These are phyloP conservation scores for Penicillium griseofulvum DNA, from an alignment of 2,329 filamentous ascomycete genomes.

Conservation along the genomic window DNA sequence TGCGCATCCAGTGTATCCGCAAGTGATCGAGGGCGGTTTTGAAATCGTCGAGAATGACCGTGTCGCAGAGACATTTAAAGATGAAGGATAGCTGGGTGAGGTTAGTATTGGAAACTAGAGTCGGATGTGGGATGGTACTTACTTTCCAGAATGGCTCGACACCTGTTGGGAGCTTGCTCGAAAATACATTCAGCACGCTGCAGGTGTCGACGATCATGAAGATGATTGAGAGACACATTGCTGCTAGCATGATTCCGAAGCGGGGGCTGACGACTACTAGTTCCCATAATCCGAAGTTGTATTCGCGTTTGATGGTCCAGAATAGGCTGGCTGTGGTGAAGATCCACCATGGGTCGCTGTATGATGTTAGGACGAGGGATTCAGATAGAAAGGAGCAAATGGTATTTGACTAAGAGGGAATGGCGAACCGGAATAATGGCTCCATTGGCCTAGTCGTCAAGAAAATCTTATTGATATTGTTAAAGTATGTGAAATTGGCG, in stretches of 20 bases:
- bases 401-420: background rate
- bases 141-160: conserved; percentile 65
- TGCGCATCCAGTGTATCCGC: conserved; percentile 34
- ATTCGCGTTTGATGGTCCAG: conserved; percentile 62
- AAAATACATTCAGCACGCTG: conserved; percentile 55
- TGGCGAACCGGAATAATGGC: conserved; percentile 54
- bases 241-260: conserved; percentile 60
- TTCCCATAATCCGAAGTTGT: conserved; percentile 58
- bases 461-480: conserved; percentile 55
- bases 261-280: conserved; percentile 61
- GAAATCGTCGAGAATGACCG: conserved; percentile 66
- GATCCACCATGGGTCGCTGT: conserved; percentile 66
- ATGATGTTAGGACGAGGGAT: background rate
- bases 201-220: conserved; percentile 63
- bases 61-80: conserved; percentile 67
- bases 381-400: background rate
- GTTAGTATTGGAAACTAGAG: background rate
- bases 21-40: conserved; percentile 54
- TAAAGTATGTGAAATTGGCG: conserved; percentile 65
- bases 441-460: conserved; percentile 57
- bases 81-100: conserved; percentile 52
- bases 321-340: conserved; percentile 60
- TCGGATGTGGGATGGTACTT: background rate
- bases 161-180: conserved; percentile 47
- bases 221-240: conserved; percentile 60